Conservation (phyloP, 2,329 filamentous ascomycete species). For the Colletotrichum salicis region DNA sequence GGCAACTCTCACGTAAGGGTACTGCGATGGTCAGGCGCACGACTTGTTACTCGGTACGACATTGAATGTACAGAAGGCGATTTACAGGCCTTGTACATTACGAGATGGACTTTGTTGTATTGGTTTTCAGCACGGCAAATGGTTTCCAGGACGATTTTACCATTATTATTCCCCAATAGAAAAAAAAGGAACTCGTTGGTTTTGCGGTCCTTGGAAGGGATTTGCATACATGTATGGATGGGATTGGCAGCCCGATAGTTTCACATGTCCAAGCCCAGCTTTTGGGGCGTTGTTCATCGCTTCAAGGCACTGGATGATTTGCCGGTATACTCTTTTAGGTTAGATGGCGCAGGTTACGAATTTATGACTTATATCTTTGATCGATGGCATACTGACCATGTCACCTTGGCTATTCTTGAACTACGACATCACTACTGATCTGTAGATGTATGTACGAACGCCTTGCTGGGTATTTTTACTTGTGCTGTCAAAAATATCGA, state of each 20-base stretch:
- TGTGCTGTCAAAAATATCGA: too few relatives aligned
- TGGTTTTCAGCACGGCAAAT: neutral
- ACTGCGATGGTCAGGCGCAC: neutral
- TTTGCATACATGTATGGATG: neutral
- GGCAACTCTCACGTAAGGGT: slow-evolving; percentile 70
- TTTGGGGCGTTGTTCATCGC: neutral
- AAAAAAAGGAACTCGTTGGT: slow-evolving; percentile 15
- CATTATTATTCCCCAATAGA: slow-evolving; percentile 31
- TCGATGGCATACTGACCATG: too few relatives aligned
- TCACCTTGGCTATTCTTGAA: too few relatives aligned
- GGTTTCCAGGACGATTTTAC: slow-evolving; percentile 8
- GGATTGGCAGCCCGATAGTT: neutral
- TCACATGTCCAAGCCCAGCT: neutral
- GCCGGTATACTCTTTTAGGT: neutral
- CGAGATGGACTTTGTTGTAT: slow-evolving; percentile 17
- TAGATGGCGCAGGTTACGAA: slow-evolving; percentile 10
- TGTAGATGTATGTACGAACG: too few relatives aligned
- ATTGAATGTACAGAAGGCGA: slow-evolving; percentile 22
- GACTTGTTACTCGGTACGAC: neutral
- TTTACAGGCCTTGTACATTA: slow-evolving; percentile 5
- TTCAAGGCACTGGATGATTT: neutral
- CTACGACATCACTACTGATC: too few relatives aligned
- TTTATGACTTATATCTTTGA: neutral
- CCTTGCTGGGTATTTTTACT: too few relatives aligned
- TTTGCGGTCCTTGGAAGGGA: neutral